phyloP scores from a whole-genome alignment of 2,329 filamentous ascomycete genomes.

The Epichloe sibirici region DNA sequence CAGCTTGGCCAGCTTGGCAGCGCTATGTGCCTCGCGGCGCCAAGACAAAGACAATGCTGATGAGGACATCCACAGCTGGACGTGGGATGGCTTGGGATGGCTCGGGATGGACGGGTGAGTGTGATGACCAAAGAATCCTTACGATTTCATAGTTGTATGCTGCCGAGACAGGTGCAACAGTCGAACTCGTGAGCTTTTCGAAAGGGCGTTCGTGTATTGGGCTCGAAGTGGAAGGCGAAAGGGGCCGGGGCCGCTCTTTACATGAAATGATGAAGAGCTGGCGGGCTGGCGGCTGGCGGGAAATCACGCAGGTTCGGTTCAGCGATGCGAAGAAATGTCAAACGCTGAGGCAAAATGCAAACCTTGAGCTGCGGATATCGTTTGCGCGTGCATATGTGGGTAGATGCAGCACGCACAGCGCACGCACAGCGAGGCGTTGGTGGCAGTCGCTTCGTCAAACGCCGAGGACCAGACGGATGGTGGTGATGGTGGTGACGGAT shows the following conservation, averaged over 20 bases:
- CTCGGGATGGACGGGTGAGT: neutral
- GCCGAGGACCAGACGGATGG: neutral
- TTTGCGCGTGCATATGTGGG: neutral
- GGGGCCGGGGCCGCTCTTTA: neutral
- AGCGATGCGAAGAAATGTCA: neutral
- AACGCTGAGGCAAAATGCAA: neutral
- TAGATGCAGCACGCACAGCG: neutral
- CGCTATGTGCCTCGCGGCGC: neutral
- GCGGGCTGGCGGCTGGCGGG: neutral
- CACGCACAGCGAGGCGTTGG: neutral
- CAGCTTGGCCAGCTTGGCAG: neutral
- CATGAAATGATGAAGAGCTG: neutral
- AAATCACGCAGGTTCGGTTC: neutral
- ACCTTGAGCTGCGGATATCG: neutral
- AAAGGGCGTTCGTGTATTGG: neutral
- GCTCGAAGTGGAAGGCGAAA: neutral
- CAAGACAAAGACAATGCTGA: neutral
- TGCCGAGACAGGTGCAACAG: neutral
- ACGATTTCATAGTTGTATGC: neutral
- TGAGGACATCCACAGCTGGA: neutral
- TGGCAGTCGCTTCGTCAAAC: neutral
- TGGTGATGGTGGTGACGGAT: neutral
- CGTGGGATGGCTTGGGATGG: neutral
- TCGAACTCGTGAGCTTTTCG: neutral
- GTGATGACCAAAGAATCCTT: neutral